Conservation (phyloP, 2,329 filamentous ascomycete genomes). For the Blastomyces percursus region DNA sequence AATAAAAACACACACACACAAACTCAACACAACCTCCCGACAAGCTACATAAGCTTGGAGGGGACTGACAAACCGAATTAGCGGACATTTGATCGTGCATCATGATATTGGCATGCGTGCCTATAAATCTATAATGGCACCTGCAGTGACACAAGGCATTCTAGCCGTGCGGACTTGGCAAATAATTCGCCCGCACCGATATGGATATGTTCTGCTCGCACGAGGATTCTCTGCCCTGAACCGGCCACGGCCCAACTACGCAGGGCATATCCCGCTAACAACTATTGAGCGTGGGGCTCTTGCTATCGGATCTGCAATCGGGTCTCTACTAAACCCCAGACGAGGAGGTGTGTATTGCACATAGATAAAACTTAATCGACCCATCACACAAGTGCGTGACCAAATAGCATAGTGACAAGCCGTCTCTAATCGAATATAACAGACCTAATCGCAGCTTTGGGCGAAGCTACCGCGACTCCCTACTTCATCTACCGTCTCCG, state of each 20-base stretch:
- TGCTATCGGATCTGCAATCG: constrained; percentile 49
- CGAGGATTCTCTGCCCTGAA: constrained; percentile 69
- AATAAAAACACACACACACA: too few species aligned
- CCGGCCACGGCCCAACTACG: constrained; percentile 77
- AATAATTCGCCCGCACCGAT: neutral
- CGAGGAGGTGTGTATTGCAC: constrained; percentile 52
- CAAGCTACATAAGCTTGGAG: neutral
- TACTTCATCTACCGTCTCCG: constrained; percentile 91
- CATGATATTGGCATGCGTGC: neutral
- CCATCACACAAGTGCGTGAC: too few species aligned
- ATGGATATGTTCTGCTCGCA: neutral
- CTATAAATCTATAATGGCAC: neutral
- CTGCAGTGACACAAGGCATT: constrained; percentile 12
- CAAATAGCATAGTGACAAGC: neutral
- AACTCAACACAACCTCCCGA: neutral
- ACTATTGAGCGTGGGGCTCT: constrained; percentile 63
- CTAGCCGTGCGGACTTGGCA: neutral
- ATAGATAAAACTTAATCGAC: neutral
- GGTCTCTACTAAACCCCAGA: constrained; percentile 60
- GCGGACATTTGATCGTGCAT: neutral
- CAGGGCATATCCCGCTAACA: constrained; percentile 84
- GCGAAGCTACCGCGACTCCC: constrained; percentile 85
- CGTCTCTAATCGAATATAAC: constrained; percentile 8
- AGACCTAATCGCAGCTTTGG: constrained; percentile 92
- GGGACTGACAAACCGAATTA: neutral